Evolutionary conservation across 306 rosid species (phyloP), one percentile per base, ranked within the genome.

Genomic region (Betula pendula): DNA sequence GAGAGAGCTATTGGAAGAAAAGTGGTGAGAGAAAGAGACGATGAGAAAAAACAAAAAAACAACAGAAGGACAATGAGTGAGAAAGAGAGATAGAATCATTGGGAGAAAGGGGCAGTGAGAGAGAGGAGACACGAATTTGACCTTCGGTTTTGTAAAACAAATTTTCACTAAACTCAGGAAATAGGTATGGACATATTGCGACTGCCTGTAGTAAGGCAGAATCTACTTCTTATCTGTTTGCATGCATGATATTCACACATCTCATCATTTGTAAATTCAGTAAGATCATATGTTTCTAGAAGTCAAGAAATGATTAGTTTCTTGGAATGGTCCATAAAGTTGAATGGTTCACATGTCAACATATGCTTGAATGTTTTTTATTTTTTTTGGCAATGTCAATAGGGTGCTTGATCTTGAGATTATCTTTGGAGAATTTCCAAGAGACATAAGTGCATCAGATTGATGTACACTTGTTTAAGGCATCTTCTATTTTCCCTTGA

Each of bases 121-220:
- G 14, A 44, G 15, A 44, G 14, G 14, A 44, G 49, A 44, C 2
- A 2, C 14, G 3, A 44, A 10, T 14, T 2, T 44, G 15, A 12
- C 49, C 15, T 44, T 44, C 15, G 14, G 12, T 44, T 44, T 15
- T 44, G 33, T 35, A 65, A 65, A 35, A 72, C 19, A 56, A 58
- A 50, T 74, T 49, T 40, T 19, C 65, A 19, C 48, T 50, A 22
- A 33, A 24, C 22, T 10, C 7, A 15, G 24, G 40, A 56, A 71
- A 68, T 33, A 8, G 44, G 60, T 24, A 38, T 59, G 31, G 16
- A 25, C 16, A 35, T 72, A 25, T 38, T 63, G n/a, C 73, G 33
- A 58, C 58, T 62, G 58, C 72, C 68, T 55, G 16, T 25, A 33
- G n/a, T 60, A 50, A 15, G 70, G 45, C 48, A 35, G 48, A 60